Conservation (phyloP, 257 asterid species). For the Solanum virginianum region DNA sequence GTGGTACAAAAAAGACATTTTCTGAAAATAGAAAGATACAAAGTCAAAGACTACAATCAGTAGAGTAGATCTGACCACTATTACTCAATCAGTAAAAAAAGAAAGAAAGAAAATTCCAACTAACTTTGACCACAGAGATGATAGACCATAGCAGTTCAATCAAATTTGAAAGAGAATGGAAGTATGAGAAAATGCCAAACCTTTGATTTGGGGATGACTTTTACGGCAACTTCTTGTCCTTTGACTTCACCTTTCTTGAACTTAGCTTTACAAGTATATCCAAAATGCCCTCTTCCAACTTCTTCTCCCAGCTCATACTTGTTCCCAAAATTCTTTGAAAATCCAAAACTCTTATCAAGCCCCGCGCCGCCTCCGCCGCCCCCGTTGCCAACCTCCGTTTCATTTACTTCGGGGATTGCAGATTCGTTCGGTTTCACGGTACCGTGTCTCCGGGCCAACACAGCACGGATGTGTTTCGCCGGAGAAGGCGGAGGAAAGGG, state of each 20-base stretch:
- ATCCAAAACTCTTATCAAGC: conserved; percentile 78
- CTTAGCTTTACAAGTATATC: conserved; percentile 80
- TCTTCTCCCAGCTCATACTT: conserved; percentile 89
- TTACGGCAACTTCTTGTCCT: conserved; percentile 84
- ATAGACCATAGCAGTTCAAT: background rate
- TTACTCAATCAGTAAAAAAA: background rate
- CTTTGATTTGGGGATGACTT: conserved; percentile 89
- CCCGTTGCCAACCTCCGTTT: conserved; percentile 11
- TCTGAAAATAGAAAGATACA: background rate
- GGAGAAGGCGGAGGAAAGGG: conserved; percentile 98
- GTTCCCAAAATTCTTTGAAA: conserved; percentile 56
- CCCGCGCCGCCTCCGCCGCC: conserved; percentile 11
- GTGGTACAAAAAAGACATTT: background rate
- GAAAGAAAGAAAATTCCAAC: background rate
- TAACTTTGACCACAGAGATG: background rate
- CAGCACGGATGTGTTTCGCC: conserved; percentile 83
- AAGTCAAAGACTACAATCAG: background rate
- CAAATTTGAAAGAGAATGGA: background rate
- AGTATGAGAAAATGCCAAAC: conserved; percentile 16
- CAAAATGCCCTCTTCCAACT: conserved; percentile 96
- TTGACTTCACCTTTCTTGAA: conserved; percentile 78
- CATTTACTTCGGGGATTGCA: conserved; percentile 57
- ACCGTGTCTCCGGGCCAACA: conserved; percentile 81
- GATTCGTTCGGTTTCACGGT: conserved; percentile 70
- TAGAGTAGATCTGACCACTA: conserved; percentile 12